Evolutionary conservation across 768 basidiomycete species (phyloP), one percentile per base, ranked within the genome.

Genomic region (Fistulinella prunicolor): DNA sequence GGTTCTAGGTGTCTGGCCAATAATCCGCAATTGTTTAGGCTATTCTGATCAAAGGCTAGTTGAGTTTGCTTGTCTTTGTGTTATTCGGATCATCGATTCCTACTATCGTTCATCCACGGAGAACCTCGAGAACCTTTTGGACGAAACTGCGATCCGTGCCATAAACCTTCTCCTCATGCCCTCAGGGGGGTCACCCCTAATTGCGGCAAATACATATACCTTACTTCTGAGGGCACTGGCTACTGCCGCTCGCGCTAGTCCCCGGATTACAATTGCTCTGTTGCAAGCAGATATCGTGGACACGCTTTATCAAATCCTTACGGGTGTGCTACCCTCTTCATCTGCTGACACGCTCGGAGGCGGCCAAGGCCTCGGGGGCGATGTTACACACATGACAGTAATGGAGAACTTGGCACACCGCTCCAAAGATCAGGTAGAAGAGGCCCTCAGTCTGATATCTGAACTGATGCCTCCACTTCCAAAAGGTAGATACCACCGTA

Each of bases 1-100:
- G 83, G 86, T 98, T 61, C 81, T 78, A 34, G 88, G 87, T 38
- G 89, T 93, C 34, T 90, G 88, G 86, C 85, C 94, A 0, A 95
- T 90, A 68, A 86, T 99, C 56, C 85, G 91, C 51, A 93, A 92
- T 59, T 94, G 94, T 56, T 77, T 98, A 38, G 77, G 82, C 0
- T 96, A 95, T 62, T 85, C 91, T 23, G 95, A 98, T 67, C 92
- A 95, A 68, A 85, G 93, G 43, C 81, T 98, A n/a, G 96, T 99
- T 54, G 96, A 98, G 69, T 95, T 86, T 63, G 94, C 94, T 2
- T 93, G 91, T 56, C 81, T 95, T 43, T 95, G 91, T 56, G 88
- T 98, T 60, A 95, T 97, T 48, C 86, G 95, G 29, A 85, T 91
- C 48, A 80, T 98, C 58, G 95, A 99, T 58, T 86, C 90, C 28